Conservation (phyloP, 2,329 filamentous ascomycete species). For the Ceratocystis variospora region DNA sequence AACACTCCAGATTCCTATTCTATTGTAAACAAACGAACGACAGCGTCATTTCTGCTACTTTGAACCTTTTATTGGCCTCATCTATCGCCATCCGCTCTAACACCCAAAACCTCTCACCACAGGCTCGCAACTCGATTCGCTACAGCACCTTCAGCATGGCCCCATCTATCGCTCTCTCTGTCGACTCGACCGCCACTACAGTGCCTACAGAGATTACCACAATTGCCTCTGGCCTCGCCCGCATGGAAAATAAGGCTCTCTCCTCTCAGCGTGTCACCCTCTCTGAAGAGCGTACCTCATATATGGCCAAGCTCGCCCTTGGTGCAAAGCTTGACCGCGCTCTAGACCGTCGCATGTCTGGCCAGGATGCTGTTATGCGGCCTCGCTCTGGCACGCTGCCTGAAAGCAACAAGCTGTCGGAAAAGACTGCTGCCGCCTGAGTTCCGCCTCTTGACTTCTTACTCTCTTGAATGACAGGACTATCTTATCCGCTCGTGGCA, state of each 20-base stretch:
- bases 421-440: slow-evolving; percentile 17
- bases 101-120: slow-evolving; percentile 19
- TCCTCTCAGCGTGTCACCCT: slow-evolving; percentile 67
- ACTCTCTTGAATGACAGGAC: background rate
- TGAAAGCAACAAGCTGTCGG: slow-evolving; percentile 26
- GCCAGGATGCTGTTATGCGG: slow-evolving; percentile 79
- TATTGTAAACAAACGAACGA: no score
- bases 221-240: slow-evolving; percentile 66
- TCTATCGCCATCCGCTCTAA: slow-evolving; percentile 2
- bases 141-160: slow-evolving; percentile 49
- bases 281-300: slow-evolving; percentile 65
- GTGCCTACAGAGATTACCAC: slow-evolving; percentile 43
- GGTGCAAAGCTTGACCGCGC: slow-evolving; percentile 84
- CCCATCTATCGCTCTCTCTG: slow-evolving; percentile 37
- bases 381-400: slow-evolving; percentile 31
- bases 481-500: background rate
- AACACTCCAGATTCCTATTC: no score
- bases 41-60: slow-evolving; percentile 11
- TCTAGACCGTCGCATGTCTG: slow-evolving; percentile 69
- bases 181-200: slow-evolving; percentile 33
- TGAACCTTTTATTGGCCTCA: background rate
- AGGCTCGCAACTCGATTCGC: slow-evolving; percentile 42
- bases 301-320: slow-evolving; percentile 72
- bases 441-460: background rate
- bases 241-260: slow-evolving; percentile 81